phyloP scores from a whole-genome alignment of 2,329 filamentous ascomycete species.

The Tricladium varicosporioides region DNA sequence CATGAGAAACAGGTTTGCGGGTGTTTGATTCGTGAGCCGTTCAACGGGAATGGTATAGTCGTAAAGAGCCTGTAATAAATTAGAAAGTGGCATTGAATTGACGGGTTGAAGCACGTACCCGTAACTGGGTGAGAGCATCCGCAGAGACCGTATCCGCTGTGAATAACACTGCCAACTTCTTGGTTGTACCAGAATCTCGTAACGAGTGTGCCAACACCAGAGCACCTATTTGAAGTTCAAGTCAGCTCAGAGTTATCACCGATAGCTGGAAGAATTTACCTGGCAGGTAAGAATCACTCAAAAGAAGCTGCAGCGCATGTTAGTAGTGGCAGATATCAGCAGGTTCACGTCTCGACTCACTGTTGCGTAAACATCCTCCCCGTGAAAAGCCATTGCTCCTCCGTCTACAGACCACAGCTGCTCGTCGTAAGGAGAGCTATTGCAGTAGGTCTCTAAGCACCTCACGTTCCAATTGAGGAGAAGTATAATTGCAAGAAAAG shows the following conservation, averaged over 20 bases:
- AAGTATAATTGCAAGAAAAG: background rate
- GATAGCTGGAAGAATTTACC: conserved; percentile 52
- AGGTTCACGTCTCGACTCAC: conserved; percentile 37
- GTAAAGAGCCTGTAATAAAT: conserved; percentile 64
- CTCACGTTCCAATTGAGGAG: background rate
- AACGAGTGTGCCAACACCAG: conserved; percentile 92
- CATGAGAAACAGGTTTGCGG: conserved; percentile 88
- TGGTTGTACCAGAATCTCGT: conserved; percentile 82
- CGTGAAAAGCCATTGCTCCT: conserved; percentile 38
- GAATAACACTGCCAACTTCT: conserved; percentile 81
- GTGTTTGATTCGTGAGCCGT: conserved; percentile 71
- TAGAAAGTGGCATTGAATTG: conserved; percentile 6
- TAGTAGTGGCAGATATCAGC: conserved; percentile 8
- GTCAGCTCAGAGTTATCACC: conserved; percentile 17
- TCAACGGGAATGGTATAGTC: conserved; percentile 86
- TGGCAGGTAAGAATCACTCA: conserved; percentile 90
- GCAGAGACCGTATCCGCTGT: conserved; percentile 76
- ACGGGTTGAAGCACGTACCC: conserved; percentile 48
- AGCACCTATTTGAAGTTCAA: conserved; percentile 59
- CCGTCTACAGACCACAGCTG: background rate
- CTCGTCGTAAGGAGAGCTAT: background rate
- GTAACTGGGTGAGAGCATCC: conserved; percentile 74
- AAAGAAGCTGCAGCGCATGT: conserved; percentile 65
- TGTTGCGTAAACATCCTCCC: conserved; percentile 65
- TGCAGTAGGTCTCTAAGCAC: background rate